Evolutionary conservation across 768 basidiomycete genomes (phyloP).

Genomic region (Tylopilus felleus): DNA sequence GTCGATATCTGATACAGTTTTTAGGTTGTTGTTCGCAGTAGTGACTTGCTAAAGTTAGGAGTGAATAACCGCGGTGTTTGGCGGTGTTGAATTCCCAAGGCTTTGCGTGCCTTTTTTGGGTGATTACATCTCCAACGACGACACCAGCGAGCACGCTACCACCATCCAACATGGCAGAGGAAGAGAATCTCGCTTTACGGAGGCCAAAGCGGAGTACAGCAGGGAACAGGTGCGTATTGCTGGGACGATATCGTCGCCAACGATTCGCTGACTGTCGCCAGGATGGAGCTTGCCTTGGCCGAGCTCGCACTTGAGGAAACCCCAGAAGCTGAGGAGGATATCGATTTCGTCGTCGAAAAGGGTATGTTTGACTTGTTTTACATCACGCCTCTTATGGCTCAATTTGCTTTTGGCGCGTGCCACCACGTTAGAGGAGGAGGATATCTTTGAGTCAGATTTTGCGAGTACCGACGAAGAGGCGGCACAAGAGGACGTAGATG

Average conservation of each 20-base stretch:
- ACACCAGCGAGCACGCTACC: not conserved
- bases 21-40: not conserved
- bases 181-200: slow-evolving; percentile 43
- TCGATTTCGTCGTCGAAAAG: slow-evolving; percentile 64
- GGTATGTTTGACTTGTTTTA: slow-evolving; percentile 36
- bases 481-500: slow-evolving; percentile 49
- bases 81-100: slow-evolving; percentile 15
- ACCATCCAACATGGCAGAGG: slow-evolving; percentile 19
- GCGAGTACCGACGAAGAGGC: slow-evolving; percentile 76
- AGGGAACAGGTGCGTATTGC: slow-evolving; percentile 59
- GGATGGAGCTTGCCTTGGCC: slow-evolving; percentile 77
- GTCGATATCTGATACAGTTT: not conserved
- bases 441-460: slow-evolving; percentile 81
- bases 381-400: not conserved
- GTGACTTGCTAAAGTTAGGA: too few species aligned
- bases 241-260: not conserved
- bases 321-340: slow-evolving; percentile 68
- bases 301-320: slow-evolving; percentile 44
- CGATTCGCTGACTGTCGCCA: slow-evolving; percentile 25
- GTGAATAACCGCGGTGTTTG: slow-evolving; percentile 1
- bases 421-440: slow-evolving; percentile 62
- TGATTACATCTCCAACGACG: not conserved
- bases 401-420: not conserved
- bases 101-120: slow-evolving; percentile 4
- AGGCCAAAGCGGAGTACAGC: slow-evolving; percentile 71